Base-by-base conservation (phyloP, 306 rosid genomes). In the Cicer judaicum region DNA sequence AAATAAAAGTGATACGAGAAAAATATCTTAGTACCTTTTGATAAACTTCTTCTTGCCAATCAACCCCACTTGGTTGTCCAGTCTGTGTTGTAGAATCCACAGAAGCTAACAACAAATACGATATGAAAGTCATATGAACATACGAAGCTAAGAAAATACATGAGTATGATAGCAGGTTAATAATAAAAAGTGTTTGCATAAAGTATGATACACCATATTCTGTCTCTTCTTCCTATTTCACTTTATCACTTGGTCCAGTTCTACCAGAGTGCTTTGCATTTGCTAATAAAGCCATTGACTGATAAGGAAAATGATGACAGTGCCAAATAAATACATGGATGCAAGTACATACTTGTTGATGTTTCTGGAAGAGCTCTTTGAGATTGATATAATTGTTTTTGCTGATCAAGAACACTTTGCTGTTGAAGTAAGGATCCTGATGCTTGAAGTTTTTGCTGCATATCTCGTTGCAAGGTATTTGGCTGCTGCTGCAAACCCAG, bases 21-120 rank as follows among this genome's bases (percentile, higher is more conserved):
- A 78, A 55, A 75, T 39, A 73, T 47, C 74, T 59, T 29, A 59
- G 72, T 84, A 93, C 99, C 92, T 86, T 92, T 79, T 92, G 96
- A 83, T 80, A 88, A 64, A 79, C 73, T 78, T 87, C 97, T 81
- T 92, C 97, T 84, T 85, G 94, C 97, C 92, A 87, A 80, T 89
- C 96, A 67, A 64, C 85, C 18, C 90, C 93, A 88, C 80, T 88
- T 74, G 86, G 80, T 55, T 86, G 96, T 78, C 88, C 87, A 47
- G 87, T 84, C 84, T 82, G 96, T 40, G 85, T 78, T 10, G 96
- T 85, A 73, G 96, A 87, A 79, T 91, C 98, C 81, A 87, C 78
- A 82, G 96, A 89, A 64, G 90, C 92, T 87, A 80, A 80, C 84
- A 83, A 29, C 64, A 80, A 13, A 70, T 15, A 72, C 61, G 18